phyloP scores from a whole-genome alignment of 139 green algal genomes.

The Mesostigma viride region DNA sequence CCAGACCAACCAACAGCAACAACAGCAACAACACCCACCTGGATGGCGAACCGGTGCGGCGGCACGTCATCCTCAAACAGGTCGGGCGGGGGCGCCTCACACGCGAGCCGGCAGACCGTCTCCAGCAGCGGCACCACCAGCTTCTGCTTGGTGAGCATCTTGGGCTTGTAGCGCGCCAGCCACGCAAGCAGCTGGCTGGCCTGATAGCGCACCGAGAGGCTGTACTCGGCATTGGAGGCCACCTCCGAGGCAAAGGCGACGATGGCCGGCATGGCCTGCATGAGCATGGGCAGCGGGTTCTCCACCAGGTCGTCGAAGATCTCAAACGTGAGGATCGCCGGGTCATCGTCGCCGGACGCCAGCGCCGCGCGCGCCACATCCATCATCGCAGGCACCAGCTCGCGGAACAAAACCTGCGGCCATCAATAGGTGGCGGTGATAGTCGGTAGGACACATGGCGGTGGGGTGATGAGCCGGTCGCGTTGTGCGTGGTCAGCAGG shows the following conservation, averaged over 20 bases:
- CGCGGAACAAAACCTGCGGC: conserved; percentile 14
- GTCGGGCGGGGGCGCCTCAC: conserved; percentile 36
- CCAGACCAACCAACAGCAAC: too few species aligned
- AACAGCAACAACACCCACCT: conserved; percentile 21
- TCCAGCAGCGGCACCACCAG: conserved; percentile 39
- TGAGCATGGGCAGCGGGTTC: conserved; percentile 38
- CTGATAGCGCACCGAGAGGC: conserved; percentile 43
- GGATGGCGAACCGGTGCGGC: conserved; percentile 26
- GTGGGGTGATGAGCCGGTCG: too few species aligned
- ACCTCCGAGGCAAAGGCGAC: conserved; percentile 40
- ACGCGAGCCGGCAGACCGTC: conserved; percentile 42
- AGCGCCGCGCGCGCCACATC: conserved; percentile 15
- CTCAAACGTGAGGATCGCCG: conserved; percentile 39
- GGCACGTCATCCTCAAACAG: conserved; percentile 14
- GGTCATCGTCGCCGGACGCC: conserved; percentile 22
- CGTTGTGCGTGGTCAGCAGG: too few species aligned
- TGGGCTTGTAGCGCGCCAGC: conserved; percentile 55
- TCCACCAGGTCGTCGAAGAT: conserved; percentile 49
- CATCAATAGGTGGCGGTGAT: too few species aligned
- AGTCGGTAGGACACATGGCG: too few species aligned
- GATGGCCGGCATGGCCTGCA: conserved; percentile 36
- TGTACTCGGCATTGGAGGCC: conserved; percentile 30
- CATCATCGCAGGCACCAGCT: conserved; percentile 18
- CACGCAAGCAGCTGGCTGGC: conserved; percentile 38
- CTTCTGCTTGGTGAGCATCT: conserved; percentile 49